Base-by-base conservation (phyloP, 2,329 filamentous ascomycete species). In the Furcasterigmium sp. region DNA sequence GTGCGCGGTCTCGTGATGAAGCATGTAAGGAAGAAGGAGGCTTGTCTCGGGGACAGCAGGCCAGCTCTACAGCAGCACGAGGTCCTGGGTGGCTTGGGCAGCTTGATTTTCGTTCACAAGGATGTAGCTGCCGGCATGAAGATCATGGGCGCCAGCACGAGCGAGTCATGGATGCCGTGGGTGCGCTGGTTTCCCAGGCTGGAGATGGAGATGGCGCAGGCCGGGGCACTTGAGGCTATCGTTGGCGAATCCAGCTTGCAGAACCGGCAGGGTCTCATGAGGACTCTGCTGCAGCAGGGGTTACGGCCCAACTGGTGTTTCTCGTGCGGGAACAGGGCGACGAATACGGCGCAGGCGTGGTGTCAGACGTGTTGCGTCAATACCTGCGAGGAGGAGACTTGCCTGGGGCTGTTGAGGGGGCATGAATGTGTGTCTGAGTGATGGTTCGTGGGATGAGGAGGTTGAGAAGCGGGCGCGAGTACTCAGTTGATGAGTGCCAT, bases 131-230 rank as follows among this genome's bases (percentile, higher is more conserved):
- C 45, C 5, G 42, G 25, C 11, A 3, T 47, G 17, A 39, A 44
- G 3, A 20, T 47, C 20, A 49, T 49, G 47, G 40, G 47, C 5
- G 45, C 42, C 3, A 41, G 29, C 10, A 47, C 47, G 1, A 42
- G 42, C 2, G 45, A 23, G 7, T 13, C 40, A 21, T 49, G 47
- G 47, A 42, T 49, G 2, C 47, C 47, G 19, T 49, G 47, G 47
- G 42, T 45, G 8, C 44, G 45, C 10, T 49, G 47, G 47, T 41
- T 49, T 5, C 47, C 47, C 1, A 39, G 47, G 26, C 45, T 49
- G 8, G 47, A 47, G 25, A 35, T 28, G n/a, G 47, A 47, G 23
- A 41, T 49, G 42, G 42, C 40, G 5, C 38, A 39, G 38, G 23
- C 28, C 10, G 42, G 45, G 11, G 13, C 45, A 2, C 23, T 49